Percentiles rank a stretch among this genome's conserved stretches.
Conservation (phyloP, 2,329 filamentous ascomycete species). For the Cytospora mali region DNA sequence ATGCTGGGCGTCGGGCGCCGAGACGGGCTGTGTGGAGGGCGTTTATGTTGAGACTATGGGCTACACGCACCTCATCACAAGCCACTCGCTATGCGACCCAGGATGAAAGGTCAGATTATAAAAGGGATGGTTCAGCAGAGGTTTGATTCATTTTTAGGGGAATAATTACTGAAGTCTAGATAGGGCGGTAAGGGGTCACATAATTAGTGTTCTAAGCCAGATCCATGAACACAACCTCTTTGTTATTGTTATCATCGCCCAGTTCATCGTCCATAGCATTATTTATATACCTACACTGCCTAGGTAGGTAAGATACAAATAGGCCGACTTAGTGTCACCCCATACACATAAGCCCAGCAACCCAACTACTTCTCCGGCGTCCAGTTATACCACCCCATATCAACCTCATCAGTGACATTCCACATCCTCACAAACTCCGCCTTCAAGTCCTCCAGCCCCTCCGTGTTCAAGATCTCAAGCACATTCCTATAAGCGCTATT, state of each 20-base stretch:
- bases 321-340: too few relatives aligned
- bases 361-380: neutral
- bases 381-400: slow-evolving; percentile 33
- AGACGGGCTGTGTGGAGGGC: neutral
- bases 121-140: too few relatives aligned
- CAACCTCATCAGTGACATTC: slow-evolving; percentile 31
- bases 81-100: neutral
- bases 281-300: too few relatives aligned
- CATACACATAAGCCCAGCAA: too few relatives aligned
- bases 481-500: slow-evolving; percentile 34
- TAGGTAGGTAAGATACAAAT: too few relatives aligned
- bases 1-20: neutral
- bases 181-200: too few relatives aligned
- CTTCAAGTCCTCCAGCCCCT: slow-evolving; percentile 31
- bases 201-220: too few relatives aligned
- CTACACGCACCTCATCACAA: neutral
- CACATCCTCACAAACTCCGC: slow-evolving; percentile 30
- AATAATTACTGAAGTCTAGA: too few relatives aligned
- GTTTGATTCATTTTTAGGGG: neutral
- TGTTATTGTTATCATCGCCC: too few relatives aligned
- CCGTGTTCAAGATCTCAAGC: slow-evolving; percentile 29
- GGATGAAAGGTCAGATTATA: neutral
- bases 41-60: neutral
- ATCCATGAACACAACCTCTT: too few relatives aligned
- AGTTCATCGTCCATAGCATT: too few relatives aligned